Conservation (phyloP, 768 basidiomycete genomes). For the Naganishia vaughanmartiniae region DNA sequence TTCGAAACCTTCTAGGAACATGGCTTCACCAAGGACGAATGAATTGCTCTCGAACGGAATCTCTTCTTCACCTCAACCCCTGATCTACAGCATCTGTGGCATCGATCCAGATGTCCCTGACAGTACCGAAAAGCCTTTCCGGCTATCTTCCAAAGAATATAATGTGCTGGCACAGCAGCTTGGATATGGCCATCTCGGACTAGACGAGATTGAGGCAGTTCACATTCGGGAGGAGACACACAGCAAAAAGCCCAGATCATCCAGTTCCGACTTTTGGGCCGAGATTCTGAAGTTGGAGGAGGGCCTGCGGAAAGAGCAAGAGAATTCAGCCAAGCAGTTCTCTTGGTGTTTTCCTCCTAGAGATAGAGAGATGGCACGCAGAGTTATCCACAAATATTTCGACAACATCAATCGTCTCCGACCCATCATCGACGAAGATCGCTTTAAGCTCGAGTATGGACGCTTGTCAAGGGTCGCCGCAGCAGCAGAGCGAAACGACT, state of each 20-base stretch:
- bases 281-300: slow-evolving; percentile 13
- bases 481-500: background rate
- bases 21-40: background rate
- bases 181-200: background rate
- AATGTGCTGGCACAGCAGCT: background rate
- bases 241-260: background rate
- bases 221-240: background rate
- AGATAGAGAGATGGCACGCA: slow-evolving; percentile 12
- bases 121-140: background rate
- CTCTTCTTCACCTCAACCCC: background rate
- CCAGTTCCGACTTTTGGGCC: slow-evolving; percentile 1
- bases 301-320: background rate
- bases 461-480: background rate
- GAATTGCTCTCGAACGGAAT: background rate
- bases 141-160: background rate
- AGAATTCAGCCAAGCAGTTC: background rate
- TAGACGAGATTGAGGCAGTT: background rate
- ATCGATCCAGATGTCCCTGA: background rate
- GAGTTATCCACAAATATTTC: slow-evolving; percentile 15
- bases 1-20: background rate
- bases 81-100: background rate
- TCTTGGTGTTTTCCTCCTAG: background rate
- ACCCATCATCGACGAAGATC: slow-evolving; percentile 2
- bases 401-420: background rate
- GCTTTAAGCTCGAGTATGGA: slow-evolving; percentile 7